phyloP scores from a whole-genome alignment of 2,329 filamentous ascomycete species.

The Acrocalymma vagum region DNA sequence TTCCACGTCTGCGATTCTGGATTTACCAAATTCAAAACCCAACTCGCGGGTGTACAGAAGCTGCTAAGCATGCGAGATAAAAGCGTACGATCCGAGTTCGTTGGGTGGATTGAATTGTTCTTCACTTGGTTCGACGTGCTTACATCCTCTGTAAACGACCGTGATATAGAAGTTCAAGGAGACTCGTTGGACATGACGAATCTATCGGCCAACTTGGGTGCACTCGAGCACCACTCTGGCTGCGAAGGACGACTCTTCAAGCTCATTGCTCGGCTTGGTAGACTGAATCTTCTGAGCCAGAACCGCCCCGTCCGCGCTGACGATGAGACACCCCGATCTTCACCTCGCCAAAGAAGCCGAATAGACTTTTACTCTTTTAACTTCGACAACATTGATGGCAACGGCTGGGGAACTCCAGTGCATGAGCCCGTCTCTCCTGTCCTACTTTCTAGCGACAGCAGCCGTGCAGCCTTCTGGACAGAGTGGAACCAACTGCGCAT shows the following conservation, averaged over 20 bases:
- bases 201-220: conserved; percentile 72
- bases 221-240: conserved; percentile 84
- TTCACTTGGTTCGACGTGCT: conserved; percentile 97
- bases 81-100: conserved; percentile 68
- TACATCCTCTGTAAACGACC: conserved; percentile 89
- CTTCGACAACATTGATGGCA: conserved; percentile 71
- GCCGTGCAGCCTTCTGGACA: conserved; percentile 73
- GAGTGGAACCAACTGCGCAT: conserved; percentile 85
- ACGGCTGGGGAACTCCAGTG: conserved; percentile 70
- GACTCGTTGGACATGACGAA: conserved; percentile 70
- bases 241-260: conserved; percentile 90
- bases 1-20: conserved; percentile 95
- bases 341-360: conserved; percentile 41
- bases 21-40: conserved; percentile 90
- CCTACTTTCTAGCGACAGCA: conserved; percentile 61
- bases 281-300: conserved; percentile 85
- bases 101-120: conserved; percentile 89
- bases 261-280: conserved; percentile 81
- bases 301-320: conserved; percentile 57
- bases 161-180: conserved; percentile 80
- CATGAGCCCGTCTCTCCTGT: conserved; percentile 52
- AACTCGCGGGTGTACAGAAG: conserved; percentile 93
- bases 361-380: conserved; percentile 63
- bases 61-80: conserved; percentile 79
- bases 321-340: conserved; percentile 42